These are phyloP conservation scores for Lactifluus piperatus DNA, from an alignment of 768 basidiomycete genomes.

Conservation along the genomic window DNA sequence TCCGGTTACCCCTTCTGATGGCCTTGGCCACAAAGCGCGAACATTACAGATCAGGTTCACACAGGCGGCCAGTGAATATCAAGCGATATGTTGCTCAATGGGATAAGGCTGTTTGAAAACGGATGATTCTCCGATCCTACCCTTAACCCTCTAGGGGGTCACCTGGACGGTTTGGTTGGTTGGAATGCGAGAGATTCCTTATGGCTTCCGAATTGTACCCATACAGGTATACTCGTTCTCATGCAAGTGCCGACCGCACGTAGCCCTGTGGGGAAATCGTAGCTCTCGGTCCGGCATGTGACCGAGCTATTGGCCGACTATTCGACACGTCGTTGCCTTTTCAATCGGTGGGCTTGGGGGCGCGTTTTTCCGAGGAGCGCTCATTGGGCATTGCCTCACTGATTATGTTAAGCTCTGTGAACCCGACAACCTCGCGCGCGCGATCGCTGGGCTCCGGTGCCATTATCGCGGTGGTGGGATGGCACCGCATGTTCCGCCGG, in stretches of 20 bases:
- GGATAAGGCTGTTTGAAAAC: background rate
- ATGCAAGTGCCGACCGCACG: background rate
- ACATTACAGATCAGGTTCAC: background rate
- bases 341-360: background rate
- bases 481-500: slow-evolving; percentile 4
- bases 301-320: no score
- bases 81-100: background rate
- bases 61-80: background rate
- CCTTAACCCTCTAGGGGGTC: background rate
- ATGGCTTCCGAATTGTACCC: slow-evolving; percentile 4
- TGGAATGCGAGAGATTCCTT: background rate
- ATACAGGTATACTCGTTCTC: background rate
- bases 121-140: background rate
- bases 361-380: background rate
- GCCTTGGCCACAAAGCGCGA: background rate
- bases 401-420: background rate
- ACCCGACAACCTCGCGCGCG: background rate
- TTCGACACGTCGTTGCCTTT: slow-evolving; percentile 1
- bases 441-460: slow-evolving; percentile 12
- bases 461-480: slow-evolving; percentile 2
- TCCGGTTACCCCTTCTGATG: background rate
- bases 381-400: background rate
- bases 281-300: background rate
- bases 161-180: background rate
- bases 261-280: slow-evolving; percentile 9